A percentile compares a stretch with the other conserved stretches of the same genome.
Evolutionary conservation across 164 flowering plant species (phyloP).

Genomic region (Nelumbo lutea): DNA sequence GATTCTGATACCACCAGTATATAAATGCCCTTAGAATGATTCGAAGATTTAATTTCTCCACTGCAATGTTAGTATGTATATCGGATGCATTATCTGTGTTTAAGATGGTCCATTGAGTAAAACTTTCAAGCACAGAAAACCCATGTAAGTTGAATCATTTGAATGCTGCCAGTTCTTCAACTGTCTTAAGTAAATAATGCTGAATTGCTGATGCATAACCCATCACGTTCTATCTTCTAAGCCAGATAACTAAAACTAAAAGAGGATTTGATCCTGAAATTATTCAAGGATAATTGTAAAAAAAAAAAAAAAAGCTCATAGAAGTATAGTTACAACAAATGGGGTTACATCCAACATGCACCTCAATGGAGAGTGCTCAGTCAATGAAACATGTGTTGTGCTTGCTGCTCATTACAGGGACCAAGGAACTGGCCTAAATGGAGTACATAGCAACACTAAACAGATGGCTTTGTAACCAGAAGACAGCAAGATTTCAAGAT

Average conservation of each 20-base stretch:
- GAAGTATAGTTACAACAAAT: background rate
- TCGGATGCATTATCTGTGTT: too few relatives aligned
- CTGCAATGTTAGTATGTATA: too few relatives aligned
- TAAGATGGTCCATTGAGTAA: too few relatives aligned
- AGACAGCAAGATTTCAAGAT: background rate
- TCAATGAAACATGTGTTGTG: slow-evolving; percentile 4
- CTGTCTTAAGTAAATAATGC: too few relatives aligned
- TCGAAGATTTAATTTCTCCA: too few relatives aligned
- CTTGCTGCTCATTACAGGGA: slow-evolving; percentile 8
- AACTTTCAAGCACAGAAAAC: too few relatives aligned
- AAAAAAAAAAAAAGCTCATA: background rate
- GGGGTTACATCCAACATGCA: background rate
- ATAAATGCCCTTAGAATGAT: too few relatives aligned
- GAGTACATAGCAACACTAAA: slow-evolving; percentile 9
- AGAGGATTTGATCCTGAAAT: background rate
- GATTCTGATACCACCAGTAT: too few relatives aligned
- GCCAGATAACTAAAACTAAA: background rate
- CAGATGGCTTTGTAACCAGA: slow-evolving; percentile 3
- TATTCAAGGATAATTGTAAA: background rate
- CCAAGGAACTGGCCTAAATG: slow-evolving; percentile 9
- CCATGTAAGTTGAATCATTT: too few relatives aligned
- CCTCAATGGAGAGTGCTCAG: slow-evolving; percentile 11
- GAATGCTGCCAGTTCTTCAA: too few relatives aligned
- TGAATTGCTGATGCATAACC: too few relatives aligned
- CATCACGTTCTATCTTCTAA: background rate